A percentile compares a stretch with the other conserved stretches of the same genome.
Evolutionary conservation across 2,329 filamentous ascomycete species (phyloP).

Genomic region (Scolecobasidium constrictum): DNA sequence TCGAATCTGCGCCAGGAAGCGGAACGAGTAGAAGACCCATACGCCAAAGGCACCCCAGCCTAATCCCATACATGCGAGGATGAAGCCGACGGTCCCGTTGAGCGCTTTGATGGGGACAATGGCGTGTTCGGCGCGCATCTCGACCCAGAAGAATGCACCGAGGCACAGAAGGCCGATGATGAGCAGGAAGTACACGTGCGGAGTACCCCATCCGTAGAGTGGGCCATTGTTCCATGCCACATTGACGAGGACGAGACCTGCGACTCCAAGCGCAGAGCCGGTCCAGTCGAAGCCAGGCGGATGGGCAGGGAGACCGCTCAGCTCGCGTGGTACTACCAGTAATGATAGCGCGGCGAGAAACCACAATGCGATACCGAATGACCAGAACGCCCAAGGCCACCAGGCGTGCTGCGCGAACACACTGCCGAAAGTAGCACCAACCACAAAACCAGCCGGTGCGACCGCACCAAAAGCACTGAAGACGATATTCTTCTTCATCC

Average conservation of each 20-base stretch:
- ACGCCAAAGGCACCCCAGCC: constrained; percentile 22
- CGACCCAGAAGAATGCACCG: constrained; percentile 17
- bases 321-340: constrained; percentile 10
- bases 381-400: constrained; percentile 17
- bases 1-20: constrained; percentile 23
- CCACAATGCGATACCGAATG: constrained; percentile 9
- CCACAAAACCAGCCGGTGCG: constrained; percentile 12
- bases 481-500: constrained; percentile 20
- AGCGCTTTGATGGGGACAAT: constrained; percentile 19
- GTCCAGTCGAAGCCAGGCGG: constrained; percentile 18
- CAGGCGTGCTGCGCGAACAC: constrained; percentile 11
- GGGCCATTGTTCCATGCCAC: constrained; percentile 20
- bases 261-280: constrained; percentile 17
- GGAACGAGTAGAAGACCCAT: constrained; percentile 27
- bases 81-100: constrained; percentile 19
- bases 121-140: constrained; percentile 18
- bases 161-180: constrained; percentile 18
- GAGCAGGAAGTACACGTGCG: constrained; percentile 19
- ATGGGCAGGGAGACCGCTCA: constrained; percentile 12
- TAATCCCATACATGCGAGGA: constrained; percentile 18
- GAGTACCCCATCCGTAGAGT: constrained; percentile 17
- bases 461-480: constrained; percentile 13
- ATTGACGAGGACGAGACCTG: constrained; percentile 19
- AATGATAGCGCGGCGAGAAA: constrained; percentile 8
- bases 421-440: constrained; percentile 11